Evolutionary conservation across 805 yeast species (phyloP), one percentile per base, ranked within the genome.

Genomic region (Wickerhamomyces ciferrii): DNA sequence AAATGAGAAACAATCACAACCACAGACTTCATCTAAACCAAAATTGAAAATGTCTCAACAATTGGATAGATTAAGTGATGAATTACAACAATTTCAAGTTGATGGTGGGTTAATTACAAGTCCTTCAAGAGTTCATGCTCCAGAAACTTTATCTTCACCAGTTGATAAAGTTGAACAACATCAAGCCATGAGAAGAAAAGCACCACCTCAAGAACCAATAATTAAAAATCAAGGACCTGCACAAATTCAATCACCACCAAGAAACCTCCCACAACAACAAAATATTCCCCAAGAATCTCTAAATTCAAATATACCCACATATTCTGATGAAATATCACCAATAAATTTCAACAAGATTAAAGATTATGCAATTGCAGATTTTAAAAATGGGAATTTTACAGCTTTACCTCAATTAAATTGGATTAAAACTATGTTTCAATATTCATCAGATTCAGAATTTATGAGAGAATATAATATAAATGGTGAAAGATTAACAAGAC

Each of bases 401-500:
- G 77, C 83, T 0, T 66, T 59, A 6, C 61, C 78, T n/a, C 90
- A 83, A 62, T 68, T 83, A 47, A 72, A 70, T 41, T 81, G 84
- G 78, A 84, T 87, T n/a, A 74, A 77, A 50, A 67, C 71, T 15
- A 62, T 84, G 27, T 62, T 83, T 20, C 81, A 75, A 38, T 72
- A 65, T 48, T 58, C 77, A 2, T 71, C 75, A 23, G 60, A 63
- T 37, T 65, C 70, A 3, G 68, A 72, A 1, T 71, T 71, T 32
- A 53, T 75, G n/a, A 54, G 67, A 7, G 66, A 68, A 8, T 70
- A 69, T 49, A 76, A 74, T 39, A 72, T 75, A 39, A 76, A 74
- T 55, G 83, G 80, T 17, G 69, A 67, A 13, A 67, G 65, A 46
- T 47, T 71, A 20, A 64, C 68, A 46, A 67, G 65, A 53, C 65